A percentile compares a stretch with the other conserved stretches of the same genome.
These are phyloP conservation scores for Candida succiphila DNA, from an alignment of 805 yeast genomes.

Conservation along the genomic window DNA sequence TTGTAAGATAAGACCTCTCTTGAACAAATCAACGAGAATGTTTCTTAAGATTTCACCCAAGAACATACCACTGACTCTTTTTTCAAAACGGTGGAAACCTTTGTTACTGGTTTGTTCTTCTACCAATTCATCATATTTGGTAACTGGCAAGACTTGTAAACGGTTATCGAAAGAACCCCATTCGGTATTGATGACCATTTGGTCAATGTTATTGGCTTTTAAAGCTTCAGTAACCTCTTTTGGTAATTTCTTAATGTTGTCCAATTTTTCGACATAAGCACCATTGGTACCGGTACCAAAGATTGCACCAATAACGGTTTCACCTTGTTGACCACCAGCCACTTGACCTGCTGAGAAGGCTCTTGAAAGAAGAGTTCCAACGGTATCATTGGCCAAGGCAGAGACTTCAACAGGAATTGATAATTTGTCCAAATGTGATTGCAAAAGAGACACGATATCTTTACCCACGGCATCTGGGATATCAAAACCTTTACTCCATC, in stretches of 20 bases:
- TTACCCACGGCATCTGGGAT: constrained; percentile 77
- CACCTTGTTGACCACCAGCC: constrained; percentile 52
- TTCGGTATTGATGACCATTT: constrained; percentile 91
- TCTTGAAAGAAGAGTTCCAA: constrained; percentile 84
- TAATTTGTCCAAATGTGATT: constrained; percentile 50
- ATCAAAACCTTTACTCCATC: constrained; percentile 96
- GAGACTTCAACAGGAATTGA: constrained; percentile 61
- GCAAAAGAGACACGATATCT: constrained; percentile 71
- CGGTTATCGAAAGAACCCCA: constrained; percentile 97
- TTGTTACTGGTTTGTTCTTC: constrained; percentile 71
- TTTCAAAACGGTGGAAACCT: constrained; percentile 87
- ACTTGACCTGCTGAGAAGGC: constrained; percentile 59
- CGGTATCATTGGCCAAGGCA: constrained; percentile 93
- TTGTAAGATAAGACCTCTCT: constrained; percentile 45
- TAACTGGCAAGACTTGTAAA: constrained; percentile 62
- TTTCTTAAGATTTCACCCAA: constrained; percentile 83
- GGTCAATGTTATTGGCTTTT: constrained; percentile 35
- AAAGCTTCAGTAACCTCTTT: constrained; percentile 28
- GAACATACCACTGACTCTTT: constrained; percentile 87
- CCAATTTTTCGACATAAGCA: constrained; percentile 76
- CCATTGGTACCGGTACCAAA: constrained; percentile 99
- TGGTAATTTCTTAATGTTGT: constrained; percentile 66
- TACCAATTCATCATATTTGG: constrained; percentile 64
- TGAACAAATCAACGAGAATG: constrained; percentile 57
- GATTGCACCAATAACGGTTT: constrained; percentile 80